phyloP scores from a whole-genome alignment of 1,284 basidiomycete genomes.

The Caloboletus firmus region DNA sequence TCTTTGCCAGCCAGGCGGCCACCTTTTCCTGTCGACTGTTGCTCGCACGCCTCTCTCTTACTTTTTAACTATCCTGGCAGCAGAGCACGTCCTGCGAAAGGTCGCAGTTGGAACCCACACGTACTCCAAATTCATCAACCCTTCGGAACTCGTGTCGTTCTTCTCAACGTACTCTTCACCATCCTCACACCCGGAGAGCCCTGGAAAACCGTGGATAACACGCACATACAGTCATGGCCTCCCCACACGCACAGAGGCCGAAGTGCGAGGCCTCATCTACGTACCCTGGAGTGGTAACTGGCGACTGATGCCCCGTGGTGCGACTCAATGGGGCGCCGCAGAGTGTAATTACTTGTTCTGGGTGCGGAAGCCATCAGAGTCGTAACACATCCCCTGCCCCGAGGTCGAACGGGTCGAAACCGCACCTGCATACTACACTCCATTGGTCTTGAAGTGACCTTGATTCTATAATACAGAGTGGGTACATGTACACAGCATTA shows the following conservation, averaged over 20 bases:
- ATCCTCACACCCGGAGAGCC: slow-evolving; percentile 23
- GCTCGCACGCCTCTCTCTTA: slow-evolving; percentile 90
- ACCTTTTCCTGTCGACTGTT: slow-evolving; percentile 96
- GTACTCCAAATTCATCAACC: slow-evolving; percentile 87
- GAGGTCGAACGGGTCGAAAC: neutral
- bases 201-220: slow-evolving; percentile 44
- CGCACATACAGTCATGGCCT: slow-evolving; percentile 42
- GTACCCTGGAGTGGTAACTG: slow-evolving; percentile 76
- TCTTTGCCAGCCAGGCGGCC: slow-evolving; percentile 79
- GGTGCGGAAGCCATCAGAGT: slow-evolving; percentile 59
- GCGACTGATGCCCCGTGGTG: slow-evolving; percentile 61
- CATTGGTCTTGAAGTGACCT: neutral
- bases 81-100: slow-evolving; percentile 81
- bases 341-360: slow-evolving; percentile 83
- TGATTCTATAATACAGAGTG: slow-evolving; percentile 16
- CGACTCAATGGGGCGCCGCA: slow-evolving; percentile 57
- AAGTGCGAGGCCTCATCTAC: slow-evolving; percentile 82
- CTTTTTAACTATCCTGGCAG: slow-evolving; percentile 87
- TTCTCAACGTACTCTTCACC: slow-evolving; percentile 63
- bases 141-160: slow-evolving; percentile 83
- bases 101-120: slow-evolving; percentile 93
- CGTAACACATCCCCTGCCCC: slow-evolving; percentile 3
- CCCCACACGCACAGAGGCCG: slow-evolving; percentile 66
- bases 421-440: neutral
- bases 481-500: slow-evolving; percentile 14